Evolutionary conservation across 2,329 filamentous ascomycete genomes (phyloP).

Genomic region (Cladorrhinum sp.): DNA sequence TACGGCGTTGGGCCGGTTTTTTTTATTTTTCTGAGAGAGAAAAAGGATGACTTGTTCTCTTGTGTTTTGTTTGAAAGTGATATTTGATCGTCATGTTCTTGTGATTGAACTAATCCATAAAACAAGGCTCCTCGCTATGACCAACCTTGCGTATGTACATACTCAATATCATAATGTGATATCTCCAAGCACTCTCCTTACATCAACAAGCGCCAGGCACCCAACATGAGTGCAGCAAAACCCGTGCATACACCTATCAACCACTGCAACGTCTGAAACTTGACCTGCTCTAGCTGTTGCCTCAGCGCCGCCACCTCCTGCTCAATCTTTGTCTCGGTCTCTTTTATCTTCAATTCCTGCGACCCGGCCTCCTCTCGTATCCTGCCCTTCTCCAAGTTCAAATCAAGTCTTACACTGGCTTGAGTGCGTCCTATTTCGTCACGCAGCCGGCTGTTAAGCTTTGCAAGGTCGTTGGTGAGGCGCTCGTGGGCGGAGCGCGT

Average conservation of each 20-base stretch:
- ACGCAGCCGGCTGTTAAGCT: constrained; percentile 81
- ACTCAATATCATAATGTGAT: no score
- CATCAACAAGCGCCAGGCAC: constrained; percentile 70
- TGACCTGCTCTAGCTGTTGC: constrained; percentile 93
- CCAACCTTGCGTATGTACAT: no score
- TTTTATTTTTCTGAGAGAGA: not conserved
- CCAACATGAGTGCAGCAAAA: constrained; percentile 63
- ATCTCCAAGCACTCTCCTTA: constrained; percentile 36
- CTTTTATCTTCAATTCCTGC: constrained; percentile 97
- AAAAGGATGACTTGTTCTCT: not conserved
- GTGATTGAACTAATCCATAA: no score
- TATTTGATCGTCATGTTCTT: not conserved
- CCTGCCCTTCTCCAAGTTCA: constrained; percentile 94
- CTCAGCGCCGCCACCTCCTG: constrained; percentile 89
- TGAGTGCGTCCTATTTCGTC: constrained; percentile 95
- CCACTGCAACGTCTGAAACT: constrained; percentile 98
- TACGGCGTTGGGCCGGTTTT: not conserved
- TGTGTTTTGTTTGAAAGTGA: not conserved
- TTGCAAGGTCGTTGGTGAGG: constrained; percentile 89
- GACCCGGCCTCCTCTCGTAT: constrained; percentile 95
- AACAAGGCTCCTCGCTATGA: no score
- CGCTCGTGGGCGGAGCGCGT: constrained; percentile 89
- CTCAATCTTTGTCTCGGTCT: constrained; percentile 97
- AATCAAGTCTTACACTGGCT: constrained; percentile 83
- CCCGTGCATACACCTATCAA: constrained; percentile 80